Evolutionary conservation across 2,329 filamentous ascomycete species (phyloP), one percentile per base, ranked within the genome.

Genomic region (Stachybotrys chlorohalonatus): DNA sequence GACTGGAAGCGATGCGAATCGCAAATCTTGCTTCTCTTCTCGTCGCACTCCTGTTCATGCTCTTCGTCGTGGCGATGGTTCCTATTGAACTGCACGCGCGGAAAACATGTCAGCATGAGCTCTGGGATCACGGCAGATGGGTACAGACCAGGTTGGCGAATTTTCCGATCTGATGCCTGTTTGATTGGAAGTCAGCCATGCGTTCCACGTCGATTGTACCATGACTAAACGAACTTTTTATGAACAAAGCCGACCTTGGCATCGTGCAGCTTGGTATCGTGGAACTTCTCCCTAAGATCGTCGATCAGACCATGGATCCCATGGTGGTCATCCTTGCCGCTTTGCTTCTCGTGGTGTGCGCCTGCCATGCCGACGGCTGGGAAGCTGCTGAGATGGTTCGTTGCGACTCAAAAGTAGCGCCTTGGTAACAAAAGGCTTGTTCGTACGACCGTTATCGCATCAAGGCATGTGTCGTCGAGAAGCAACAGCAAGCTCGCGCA

Each of bases 1-100:
- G 90, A 95, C n/a, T 87, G 70, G 74, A 91, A 97, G 47, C 93
- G 85, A 67, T 97, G 85, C 13, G 82, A 79, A 55, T 93, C 82
- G 60, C 80, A 79, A 52, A 94, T 86, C 15, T 74, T 79, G 17
- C 79, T 81, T 56, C 94, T 83, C 74, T 96, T 96, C 11, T 80
- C 81, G 67, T 97, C 93, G 48, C 89, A 93, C 9, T 71, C 77
- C 69, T 93, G 79, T 68, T 97, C 94, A 68, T 97, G 92, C 61
- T 87, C 87, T 70, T 97, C 93, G 67, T 96, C 93, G 67, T 96
- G 93, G 54, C 93, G 87, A 69, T 97, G 93, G 59, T 95, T 89
- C 30, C 81, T 77, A 65, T 96, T 97, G 73, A 96, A 81, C 80
- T 83, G 52, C 1, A 5, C 36, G 24, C 24, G 24, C 24, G 24